Conservation (phyloP, 345 rosid genomes). For the Brassica carinata region DNA sequence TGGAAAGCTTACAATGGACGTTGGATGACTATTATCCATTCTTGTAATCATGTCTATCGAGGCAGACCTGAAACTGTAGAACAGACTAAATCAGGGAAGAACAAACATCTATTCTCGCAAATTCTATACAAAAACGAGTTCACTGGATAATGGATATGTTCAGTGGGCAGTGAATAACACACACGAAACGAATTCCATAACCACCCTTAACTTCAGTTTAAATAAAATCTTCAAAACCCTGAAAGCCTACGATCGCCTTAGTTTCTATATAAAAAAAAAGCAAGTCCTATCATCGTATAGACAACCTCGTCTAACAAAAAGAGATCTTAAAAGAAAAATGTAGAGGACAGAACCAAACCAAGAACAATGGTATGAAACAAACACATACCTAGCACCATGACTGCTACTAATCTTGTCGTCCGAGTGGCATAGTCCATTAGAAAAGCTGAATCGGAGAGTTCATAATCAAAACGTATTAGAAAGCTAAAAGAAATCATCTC, state of each 20-base stretch:
- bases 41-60: conserved; percentile 43
- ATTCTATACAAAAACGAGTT: neutral
- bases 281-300: neutral
- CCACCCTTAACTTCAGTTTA: neutral
- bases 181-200: neutral
- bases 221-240: neutral
- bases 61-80: conserved; percentile 51
- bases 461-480: conserved; percentile 12
- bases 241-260: conserved; percentile 10
- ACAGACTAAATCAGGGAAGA: conserved; percentile 4
- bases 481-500: neutral
- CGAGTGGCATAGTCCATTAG: conserved; percentile 41
- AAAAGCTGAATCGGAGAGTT: conserved; percentile 51
- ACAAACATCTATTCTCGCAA: conserved; percentile 1
- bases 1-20: conserved; percentile 50
- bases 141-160: neutral
- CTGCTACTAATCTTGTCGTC: conserved; percentile 34
- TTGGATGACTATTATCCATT: conserved; percentile 44
- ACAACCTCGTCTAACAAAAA: neutral
- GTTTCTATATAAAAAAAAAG: neutral
- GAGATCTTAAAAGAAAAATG: neutral
- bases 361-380: conserved; percentile 15
- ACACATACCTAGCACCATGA: conserved; percentile 38
- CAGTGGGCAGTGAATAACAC: conserved; percentile 15
- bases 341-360: neutral